Evolutionary conservation across 257 asterid species (phyloP).

Genomic region (Schizonepeta tenuifolia): DNA sequence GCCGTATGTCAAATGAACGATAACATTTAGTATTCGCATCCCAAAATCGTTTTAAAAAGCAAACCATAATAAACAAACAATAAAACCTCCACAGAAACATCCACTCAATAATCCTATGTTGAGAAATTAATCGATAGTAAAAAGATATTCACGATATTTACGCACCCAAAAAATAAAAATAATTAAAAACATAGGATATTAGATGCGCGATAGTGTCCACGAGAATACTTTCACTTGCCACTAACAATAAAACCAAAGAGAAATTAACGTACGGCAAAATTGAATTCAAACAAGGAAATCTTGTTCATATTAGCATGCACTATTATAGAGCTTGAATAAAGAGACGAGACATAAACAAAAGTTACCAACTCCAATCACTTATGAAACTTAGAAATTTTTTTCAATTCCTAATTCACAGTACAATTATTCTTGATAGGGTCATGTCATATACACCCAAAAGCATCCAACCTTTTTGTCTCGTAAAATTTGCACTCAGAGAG

Average conservation of each 20-base stretch:
- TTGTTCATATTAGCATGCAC: conserved; percentile 11
- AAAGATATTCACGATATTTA: not conserved
- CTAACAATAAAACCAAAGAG: not conserved
- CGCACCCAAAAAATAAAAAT: no score
- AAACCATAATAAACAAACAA: no score
- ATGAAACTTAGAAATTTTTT: not conserved
- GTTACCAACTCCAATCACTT: not conserved
- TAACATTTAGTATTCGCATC: no score
- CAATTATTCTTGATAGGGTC: conserved; percentile 33
- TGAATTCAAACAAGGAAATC: not conserved
- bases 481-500: conserved; percentile 29
- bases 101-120: not conserved
- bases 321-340: not conserved
- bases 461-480: conserved; percentile 36
- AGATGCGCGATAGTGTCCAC: no score
- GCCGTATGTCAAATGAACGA: no score
- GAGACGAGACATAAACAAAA: not conserved
- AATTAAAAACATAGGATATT: not conserved
- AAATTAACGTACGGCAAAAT: not conserved
- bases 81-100: no score
- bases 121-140: not conserved
- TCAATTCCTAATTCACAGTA: conserved; percentile 17
- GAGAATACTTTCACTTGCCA: not conserved
- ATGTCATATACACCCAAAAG: conserved; percentile 30
- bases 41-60: no score